Evolutionary conservation across 176 grass and related monocot genomes (phyloP).

Genomic region (Musa schizocarpa): DNA sequence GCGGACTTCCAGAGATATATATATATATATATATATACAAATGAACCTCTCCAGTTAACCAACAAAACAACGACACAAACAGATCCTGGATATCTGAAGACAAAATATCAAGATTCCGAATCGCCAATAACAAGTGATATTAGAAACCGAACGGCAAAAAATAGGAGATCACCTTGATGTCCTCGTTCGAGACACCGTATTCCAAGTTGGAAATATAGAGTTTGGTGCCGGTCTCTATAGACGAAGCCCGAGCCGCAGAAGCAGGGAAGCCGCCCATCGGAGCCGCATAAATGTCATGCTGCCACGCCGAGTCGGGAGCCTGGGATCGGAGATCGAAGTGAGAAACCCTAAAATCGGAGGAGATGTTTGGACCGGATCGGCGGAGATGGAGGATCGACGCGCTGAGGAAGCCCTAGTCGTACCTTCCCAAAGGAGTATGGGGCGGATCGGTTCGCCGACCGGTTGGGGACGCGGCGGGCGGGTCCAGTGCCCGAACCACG

Average conservation of each 20-base stretch:
- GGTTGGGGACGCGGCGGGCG: constrained; percentile 51
- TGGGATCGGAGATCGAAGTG: constrained; percentile 76
- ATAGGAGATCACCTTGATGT: constrained; percentile 56
- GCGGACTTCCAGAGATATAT: too few relatives aligned
- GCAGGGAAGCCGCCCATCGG: constrained; percentile 11
- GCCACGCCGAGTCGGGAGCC: constrained; percentile 83
- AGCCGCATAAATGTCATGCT: constrained; percentile 72
- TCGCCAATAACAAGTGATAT: too few relatives aligned
- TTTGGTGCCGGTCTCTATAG: constrained; percentile 84
- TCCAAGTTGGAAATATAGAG: constrained; percentile 93
- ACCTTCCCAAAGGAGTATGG: constrained; percentile 80
- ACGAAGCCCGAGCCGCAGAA: constrained; percentile 45
- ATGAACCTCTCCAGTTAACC: too few relatives aligned
- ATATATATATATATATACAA: too few relatives aligned
- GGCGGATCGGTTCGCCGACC: constrained; percentile 57
- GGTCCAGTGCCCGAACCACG: constrained; percentile 37
- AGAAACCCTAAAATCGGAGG: constrained; percentile 53
- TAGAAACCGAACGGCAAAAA: constrained; percentile 2
- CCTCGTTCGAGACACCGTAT: constrained; percentile 86
- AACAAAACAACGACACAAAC: too few relatives aligned
- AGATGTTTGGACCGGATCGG: constrained; percentile 23
- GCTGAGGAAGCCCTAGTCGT: constrained; percentile 15
- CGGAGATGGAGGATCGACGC: constrained; percentile 13
- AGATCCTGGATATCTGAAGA: too few relatives aligned
- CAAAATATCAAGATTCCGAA: too few relatives aligned